Base-by-base conservation (phyloP, 2,329 filamentous ascomycete species). In the Hymenoscyphus albidus region DNA sequence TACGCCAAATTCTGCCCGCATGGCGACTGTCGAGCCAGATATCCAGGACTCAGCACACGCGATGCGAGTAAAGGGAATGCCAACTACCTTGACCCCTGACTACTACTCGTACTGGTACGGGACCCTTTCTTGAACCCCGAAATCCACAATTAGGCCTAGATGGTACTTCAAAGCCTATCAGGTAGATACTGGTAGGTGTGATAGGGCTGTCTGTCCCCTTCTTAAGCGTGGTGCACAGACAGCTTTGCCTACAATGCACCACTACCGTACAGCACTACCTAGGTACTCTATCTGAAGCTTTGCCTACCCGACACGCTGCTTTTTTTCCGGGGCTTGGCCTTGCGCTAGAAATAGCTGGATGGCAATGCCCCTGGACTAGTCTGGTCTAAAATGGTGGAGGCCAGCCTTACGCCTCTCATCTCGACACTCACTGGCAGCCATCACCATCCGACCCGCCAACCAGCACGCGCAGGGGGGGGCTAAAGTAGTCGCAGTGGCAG, bases 81-180 rank as follows among this genome's bases (percentile, higher is more conserved):
- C 27, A 27, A 27, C 27, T 27, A 27, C 27, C 27, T 27, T 27
- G 27, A 27, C 27, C 27, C 27, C 27, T 27, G 27, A 27, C 27
- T 27, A 27, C 27, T 27, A 27, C 27, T 27, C 27, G 27, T 27
- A 27, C 27, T 27, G 27, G 27, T 51, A 22, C 42, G 18, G 16
- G 7, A n/a, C 44, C 44, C 44, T 18, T 22, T 51, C 7, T 12
- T 10, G 44, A 51, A 51, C 44, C 44, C 44, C 22, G n/a, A 22
- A 51, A 51, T 51, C n/a, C 44, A 51, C 7, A 51, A 51, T 51
- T 22, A 51, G 44, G 44, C 44, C 44, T 51, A 51, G n/a, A 48
- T 18, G 7, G n/a, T 27, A 48, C 42, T 18, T 13, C 16, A 18
- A 14, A 27, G 27, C 2, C 27, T 35, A 10, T 7, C 35, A 35